Conservation (phyloP, 2,329 filamentous ascomycete species). For the Stachybotrys chartarum region DNA sequence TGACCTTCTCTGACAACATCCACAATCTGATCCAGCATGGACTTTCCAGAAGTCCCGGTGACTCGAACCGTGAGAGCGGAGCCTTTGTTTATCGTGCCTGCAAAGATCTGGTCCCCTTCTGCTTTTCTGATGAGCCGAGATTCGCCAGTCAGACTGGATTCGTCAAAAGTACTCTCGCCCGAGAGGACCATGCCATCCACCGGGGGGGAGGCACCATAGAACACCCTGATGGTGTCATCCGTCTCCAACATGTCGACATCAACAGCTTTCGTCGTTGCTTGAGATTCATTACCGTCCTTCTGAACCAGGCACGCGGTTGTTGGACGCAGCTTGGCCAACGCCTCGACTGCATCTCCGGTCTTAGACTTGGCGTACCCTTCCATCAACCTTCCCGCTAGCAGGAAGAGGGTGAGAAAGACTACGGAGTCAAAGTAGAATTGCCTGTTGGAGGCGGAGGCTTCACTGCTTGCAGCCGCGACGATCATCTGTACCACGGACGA, state of each 20-base stretch:
- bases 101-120: slow-evolving; percentile 57
- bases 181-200: slow-evolving; percentile 66
- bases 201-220: slow-evolving; percentile 75
- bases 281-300: slow-evolving; percentile 23
- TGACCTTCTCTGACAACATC: slow-evolving; percentile 71
- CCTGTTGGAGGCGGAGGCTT: slow-evolving; percentile 28
- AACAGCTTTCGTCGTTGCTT: slow-evolving; percentile 33
- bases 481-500: slow-evolving; percentile 75
- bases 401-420: slow-evolving; percentile 83
- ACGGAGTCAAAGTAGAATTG: slow-evolving; percentile 86
- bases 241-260: slow-evolving; percentile 66
- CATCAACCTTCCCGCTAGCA: slow-evolving; percentile 66
- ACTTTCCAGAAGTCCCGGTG: slow-evolving; percentile 58
- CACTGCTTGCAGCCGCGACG: slow-evolving; percentile 43
- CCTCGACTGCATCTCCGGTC: slow-evolving; percentile 78
- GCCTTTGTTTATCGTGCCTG: slow-evolving; percentile 69
- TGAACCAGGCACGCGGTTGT: slow-evolving; percentile 66
- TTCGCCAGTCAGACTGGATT: slow-evolving; percentile 83
- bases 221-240: slow-evolving; percentile 67
- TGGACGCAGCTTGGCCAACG: slow-evolving; percentile 70
- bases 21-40: slow-evolving; percentile 76
- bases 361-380: slow-evolving; percentile 91
- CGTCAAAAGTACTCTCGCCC: slow-evolving; percentile 68
- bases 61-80: slow-evolving; percentile 55
- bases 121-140: slow-evolving; percentile 59